Base-by-base conservation (phyloP, 2,329 filamentous ascomycete species). In the Fusarium sp. region DNA sequence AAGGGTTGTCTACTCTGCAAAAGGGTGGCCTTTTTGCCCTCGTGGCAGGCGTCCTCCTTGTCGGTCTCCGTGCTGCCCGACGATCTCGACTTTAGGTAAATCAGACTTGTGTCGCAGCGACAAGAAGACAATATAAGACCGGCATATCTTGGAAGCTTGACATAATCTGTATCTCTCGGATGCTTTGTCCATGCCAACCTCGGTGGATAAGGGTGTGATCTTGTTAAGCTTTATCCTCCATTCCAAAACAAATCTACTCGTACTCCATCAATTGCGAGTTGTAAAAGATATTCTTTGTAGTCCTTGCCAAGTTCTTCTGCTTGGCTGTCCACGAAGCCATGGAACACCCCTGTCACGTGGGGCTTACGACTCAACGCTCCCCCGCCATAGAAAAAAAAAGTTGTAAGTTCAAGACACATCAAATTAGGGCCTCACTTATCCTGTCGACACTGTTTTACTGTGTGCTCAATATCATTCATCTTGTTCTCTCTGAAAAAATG, bases 401-500 rank as follows among this genome's bases (percentile, higher is more conserved):
- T 71, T 75, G 72, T 76, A 78, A 75, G 72, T 76, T 55, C 50
- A 46, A 54, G 50, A 58, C 51, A 61, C 62, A 33, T 42, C n/a
- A 59, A 46, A 16, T 56, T 64, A 10, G 50, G 54, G 27, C 34
- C 55, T 62, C n/a, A 25, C 16, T 13, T 14, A 42, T 51, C 51
- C 49, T 8, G 50, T 51, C 36, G 9, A 49, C 8, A 29, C 23
- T 49, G 8, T 25, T 38, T 31, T n/a, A 11, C 31, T 25, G 14
- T 23, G 40, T 56, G n/a, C 18, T 29, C 51, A 11, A 33, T 38
- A 25, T 42, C 29, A 23, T 55, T 53, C 29, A 34, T n/a, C 9
- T 29, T 6, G 13, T 27, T 23, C 16, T 10, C 9, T 23, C 3
- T 6, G 3, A 14, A 29, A 31, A 99, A 25, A 99, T 99, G 96